Conservation (phyloP, 345 rosid genomes). For the Anacardium occidentale region DNA sequence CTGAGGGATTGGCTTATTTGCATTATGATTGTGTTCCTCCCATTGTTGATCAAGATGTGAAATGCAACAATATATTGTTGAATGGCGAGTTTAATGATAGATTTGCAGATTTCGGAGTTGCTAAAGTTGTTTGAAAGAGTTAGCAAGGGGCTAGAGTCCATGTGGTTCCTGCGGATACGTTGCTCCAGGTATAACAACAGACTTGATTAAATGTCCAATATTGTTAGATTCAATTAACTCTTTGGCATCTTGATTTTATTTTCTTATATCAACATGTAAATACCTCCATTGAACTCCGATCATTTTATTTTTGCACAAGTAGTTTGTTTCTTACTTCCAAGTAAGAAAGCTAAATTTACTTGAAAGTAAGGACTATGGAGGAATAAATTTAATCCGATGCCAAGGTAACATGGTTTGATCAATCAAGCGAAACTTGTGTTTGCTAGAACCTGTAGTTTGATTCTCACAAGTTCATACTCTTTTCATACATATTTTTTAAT, state of each 20-base stretch:
- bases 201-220: not conserved
- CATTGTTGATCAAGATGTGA: constrained; percentile 86
- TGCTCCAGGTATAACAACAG: constrained; percentile 70
- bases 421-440: not conserved
- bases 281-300: not conserved
- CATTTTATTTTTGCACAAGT: not conserved
- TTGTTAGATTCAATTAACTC: not conserved
- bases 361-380: not conserved
- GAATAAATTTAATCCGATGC: not conserved
- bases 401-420: not conserved
- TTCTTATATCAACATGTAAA: not conserved
- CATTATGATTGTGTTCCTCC: constrained; percentile 95
- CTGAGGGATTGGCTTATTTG: constrained; percentile 82
- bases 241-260: constrained; percentile 1
- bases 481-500: not conserved
- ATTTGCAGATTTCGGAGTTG: constrained; percentile 91
- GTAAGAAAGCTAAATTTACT: not conserved
- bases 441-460: not conserved
- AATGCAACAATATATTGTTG: constrained; percentile 77
- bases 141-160: constrained; percentile 51
- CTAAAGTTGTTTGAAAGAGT: constrained; percentile 55
- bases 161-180: constrained; percentile 97
- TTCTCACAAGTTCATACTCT: too few relatives aligned
- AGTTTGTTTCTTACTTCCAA: not conserved
- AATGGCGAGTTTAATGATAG: constrained; percentile 72